phyloP scores from a whole-genome alignment of 2,329 filamentous ascomycete species.

The Pseudovirgaria hyperparasitica region DNA sequence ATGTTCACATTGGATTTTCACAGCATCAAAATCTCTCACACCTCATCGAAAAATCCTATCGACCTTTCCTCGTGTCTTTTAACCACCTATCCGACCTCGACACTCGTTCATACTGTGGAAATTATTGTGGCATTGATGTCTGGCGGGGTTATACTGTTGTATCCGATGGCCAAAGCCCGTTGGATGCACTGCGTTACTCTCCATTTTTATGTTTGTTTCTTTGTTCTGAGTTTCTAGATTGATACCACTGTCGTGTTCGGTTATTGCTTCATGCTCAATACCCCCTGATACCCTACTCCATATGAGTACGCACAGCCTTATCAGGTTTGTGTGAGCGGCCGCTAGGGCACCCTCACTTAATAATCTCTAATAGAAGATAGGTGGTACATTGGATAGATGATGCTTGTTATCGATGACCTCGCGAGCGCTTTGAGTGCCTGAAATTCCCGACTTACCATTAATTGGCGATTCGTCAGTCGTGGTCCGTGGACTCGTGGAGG shows the following conservation, averaged over 20 bases:
- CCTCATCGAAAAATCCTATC: constrained; percentile 18
- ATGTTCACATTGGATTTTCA: constrained; percentile 13
- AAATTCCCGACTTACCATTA: too few species aligned
- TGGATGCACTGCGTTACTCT: constrained; percentile 8
- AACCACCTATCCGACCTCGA: constrained; percentile 14
- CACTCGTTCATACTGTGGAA: constrained; percentile 16
- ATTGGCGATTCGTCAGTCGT: too few species aligned
- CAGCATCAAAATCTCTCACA: constrained; percentile 11
- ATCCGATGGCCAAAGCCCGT: constrained; percentile 5
- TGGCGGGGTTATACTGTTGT: constrained; percentile 11
- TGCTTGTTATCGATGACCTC: too few species aligned
- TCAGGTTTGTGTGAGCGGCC: constrained; percentile 25
- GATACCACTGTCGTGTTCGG: constrained; percentile 27
- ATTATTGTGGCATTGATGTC: constrained; percentile 22
- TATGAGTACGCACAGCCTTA: constrained; percentile 27
- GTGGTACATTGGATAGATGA: constrained; percentile 10
- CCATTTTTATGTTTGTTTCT: constrained; percentile 18
- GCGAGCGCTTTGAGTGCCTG: too few species aligned
- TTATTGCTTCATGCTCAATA: constrained; percentile 23
- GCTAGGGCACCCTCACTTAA: constrained; percentile 25
- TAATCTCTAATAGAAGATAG: constrained; percentile 26
- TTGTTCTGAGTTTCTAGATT: constrained; percentile 26
- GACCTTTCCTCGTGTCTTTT: constrained; percentile 7
- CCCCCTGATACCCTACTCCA: constrained; percentile 29
- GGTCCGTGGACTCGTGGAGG: too few species aligned